Base-by-base conservation (phyloP, 2,329 filamentous ascomycete species). In the Parascedosporium putredinis region DNA sequence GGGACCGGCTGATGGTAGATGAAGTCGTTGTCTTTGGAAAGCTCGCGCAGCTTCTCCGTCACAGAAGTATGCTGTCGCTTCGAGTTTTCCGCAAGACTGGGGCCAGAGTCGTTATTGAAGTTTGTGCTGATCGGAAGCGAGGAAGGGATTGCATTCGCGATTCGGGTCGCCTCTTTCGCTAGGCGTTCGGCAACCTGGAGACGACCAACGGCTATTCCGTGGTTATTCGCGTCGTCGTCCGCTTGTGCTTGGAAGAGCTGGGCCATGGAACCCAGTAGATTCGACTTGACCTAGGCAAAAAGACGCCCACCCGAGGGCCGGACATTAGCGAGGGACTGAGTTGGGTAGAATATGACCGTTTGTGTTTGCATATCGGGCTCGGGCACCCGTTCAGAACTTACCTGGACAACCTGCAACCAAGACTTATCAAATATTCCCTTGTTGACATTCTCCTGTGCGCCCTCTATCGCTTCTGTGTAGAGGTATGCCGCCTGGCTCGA, bases 1-100 rank as follows among this genome's bases (percentile, higher is more conserved):
- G 93, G 91, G 2, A 98, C 84, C 1, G 81, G 83, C 58, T 97
- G 88, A 63, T 98, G 93, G 62, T 98, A 98, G 62, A 98, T 95
- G 65, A 93, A 97, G 63, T 98, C 93, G 57, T 98, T 98, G 65
- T 98, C 93, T 60, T 95, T 95, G 57, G 78, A 75, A 46, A 90
- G 75, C 53, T 87, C 83, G 16, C 73, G 72, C 20, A 95, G 71
- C 63, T 86, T 90, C 54, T 91, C 86, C 62, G 95, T 86, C 3
- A 95, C 84, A 27, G 81, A 84, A 0, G 85, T 74, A 24, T 86
- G 68, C 58, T 97, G 91, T 53, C 89, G 80, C 64, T 88, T 95
- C 14, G 88, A 83, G 55, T 95, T 78, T 29, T 95, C 89, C n/a
- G 79, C 71, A 31, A 98, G 68, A 48, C 82, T 74, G 1, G 75